A percentile compares a stretch with the other conserved stretches of the same genome.
Evolutionary conservation across 768 basidiomycete species (phyloP).

Genomic region (Pulveroboletus sp.): DNA sequence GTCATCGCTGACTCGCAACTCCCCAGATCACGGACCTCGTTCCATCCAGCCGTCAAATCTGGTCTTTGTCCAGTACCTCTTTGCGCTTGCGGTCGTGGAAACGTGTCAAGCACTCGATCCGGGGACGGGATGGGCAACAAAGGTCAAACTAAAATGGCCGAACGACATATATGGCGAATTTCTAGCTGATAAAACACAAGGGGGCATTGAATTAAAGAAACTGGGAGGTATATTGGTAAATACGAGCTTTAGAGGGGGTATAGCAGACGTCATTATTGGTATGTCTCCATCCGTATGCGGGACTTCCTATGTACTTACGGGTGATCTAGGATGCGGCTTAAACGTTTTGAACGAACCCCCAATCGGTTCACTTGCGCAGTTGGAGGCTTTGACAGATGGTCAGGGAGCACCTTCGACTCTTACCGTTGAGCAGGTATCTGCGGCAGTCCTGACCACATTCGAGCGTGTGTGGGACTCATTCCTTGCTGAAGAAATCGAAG

Average conservation of each 20-base stretch:
- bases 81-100: conserved; percentile 84
- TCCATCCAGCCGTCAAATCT: conserved; percentile 48
- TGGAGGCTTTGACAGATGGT: conserved; percentile 39
- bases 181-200: conserved; percentile 34
- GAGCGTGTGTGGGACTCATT: conserved; percentile 79
- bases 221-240: conserved; percentile 92
- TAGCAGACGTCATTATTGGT: conserved; percentile 83
- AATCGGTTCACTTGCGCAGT: conserved; percentile 75
- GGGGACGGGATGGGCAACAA: conserved; percentile 42
- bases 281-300: conserved; percentile 20
- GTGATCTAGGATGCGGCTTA: conserved; percentile 75
- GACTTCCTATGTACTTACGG: conserved; percentile 1
- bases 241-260: conserved; percentile 72
- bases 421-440: conserved; percentile 72
- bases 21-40: conserved; percentile 1
- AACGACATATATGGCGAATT: conserved; percentile 87
- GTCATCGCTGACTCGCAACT: not conserved
- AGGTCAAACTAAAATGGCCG: conserved; percentile 90
- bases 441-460: conserved; percentile 73
- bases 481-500: conserved; percentile 43
- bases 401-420: conserved; percentile 29
- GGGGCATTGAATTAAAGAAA: conserved; percentile 56
- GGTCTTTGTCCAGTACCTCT: conserved; percentile 93
- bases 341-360: conserved; percentile 84
- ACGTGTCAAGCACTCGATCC: conserved; percentile 66